Evolutionary conservation across 176 grass and related monocot genomes (phyloP).

Genomic region (Dactylis glomerata): DNA sequence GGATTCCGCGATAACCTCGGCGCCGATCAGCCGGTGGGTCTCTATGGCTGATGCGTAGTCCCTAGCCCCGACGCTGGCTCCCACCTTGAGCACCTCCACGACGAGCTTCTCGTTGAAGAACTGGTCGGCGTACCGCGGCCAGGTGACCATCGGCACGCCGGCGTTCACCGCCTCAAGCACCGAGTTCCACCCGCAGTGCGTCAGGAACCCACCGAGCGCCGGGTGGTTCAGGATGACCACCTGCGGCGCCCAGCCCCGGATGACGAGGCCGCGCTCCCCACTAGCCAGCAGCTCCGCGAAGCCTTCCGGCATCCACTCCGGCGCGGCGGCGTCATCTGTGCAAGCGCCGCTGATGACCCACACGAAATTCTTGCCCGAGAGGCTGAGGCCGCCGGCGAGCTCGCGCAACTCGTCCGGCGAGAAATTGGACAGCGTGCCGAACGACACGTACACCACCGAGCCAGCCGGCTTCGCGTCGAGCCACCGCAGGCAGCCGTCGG

Average conservation of each 20-base stretch:
- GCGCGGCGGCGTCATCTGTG: background rate
- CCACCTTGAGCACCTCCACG: slow-evolving; percentile 31
- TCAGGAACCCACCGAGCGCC: slow-evolving; percentile 53
- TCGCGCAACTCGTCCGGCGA: background rate
- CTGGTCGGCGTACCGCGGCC: slow-evolving; percentile 63
- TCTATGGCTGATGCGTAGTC: background rate
- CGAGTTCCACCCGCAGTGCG: slow-evolving; percentile 83
- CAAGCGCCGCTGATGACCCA: background rate
- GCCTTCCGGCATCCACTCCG: background rate
- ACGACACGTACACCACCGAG: background rate
- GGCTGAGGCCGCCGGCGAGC: background rate
- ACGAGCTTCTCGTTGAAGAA: slow-evolving; percentile 78
- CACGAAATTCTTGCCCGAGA: background rate
- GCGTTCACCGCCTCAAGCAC: slow-evolving; percentile 45
- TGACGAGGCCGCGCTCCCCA: background rate
- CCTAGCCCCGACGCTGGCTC: background rate
- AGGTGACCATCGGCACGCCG: slow-evolving; percentile 73
- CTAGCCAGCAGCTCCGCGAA: background rate
- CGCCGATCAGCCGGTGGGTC: background rate
- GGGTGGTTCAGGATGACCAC: slow-evolving; percentile 46
- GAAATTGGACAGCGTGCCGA: background rate
- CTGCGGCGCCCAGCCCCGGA: slow-evolving; percentile 58
- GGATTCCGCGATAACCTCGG: background rate
- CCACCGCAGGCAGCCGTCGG: background rate
- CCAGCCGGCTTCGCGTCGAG: background rate